phyloP scores from a whole-genome alignment of 306 rosid species.

The Cicer cuneatum region DNA sequence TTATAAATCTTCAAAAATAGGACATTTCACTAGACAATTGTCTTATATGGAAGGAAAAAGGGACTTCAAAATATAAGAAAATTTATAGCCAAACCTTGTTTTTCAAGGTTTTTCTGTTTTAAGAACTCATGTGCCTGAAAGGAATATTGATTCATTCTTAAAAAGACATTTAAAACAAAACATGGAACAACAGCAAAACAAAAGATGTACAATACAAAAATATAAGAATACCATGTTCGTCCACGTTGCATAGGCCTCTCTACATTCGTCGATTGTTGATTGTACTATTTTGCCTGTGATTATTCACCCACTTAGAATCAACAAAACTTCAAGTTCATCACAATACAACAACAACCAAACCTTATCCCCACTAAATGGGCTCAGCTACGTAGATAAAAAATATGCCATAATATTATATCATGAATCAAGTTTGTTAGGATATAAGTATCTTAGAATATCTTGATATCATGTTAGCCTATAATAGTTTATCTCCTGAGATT shows the following conservation, averaged over 20 bases:
- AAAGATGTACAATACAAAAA: slow-evolving; percentile 12
- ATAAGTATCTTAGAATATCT: not conserved
- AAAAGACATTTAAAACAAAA: slow-evolving; percentile 29
- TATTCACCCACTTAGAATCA: slow-evolving; percentile 45
- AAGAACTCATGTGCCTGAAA: slow-evolving; percentile 82
- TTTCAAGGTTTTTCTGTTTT: slow-evolving; percentile 65
- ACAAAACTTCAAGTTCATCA: slow-evolving; percentile 34
- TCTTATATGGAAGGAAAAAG: slow-evolving; percentile 30
- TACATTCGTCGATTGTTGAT: slow-evolving; percentile 92
- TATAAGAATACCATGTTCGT: slow-evolving; percentile 63
- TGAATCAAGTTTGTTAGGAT: not conserved
- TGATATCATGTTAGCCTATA: not conserved
- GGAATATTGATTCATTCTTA: slow-evolving; percentile 36
- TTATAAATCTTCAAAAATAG: slow-evolving; percentile 16
- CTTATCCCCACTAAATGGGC: not conserved
- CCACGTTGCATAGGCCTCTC: slow-evolving; percentile 81
- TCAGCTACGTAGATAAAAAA: not conserved
- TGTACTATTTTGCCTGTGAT: slow-evolving; percentile 89
- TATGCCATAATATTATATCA: too few relatives aligned
- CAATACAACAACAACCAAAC: not conserved
- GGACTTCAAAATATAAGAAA: slow-evolving; percentile 32
- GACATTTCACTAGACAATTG: slow-evolving; percentile 17
- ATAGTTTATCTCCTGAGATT: not conserved
- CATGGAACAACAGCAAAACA: slow-evolving; percentile 8
- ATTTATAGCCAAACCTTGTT: slow-evolving; percentile 56